These are phyloP conservation scores for Colletotrichum lindemuthianum DNA, from an alignment of 2,329 filamentous ascomycete species.

Conservation along the genomic window DNA sequence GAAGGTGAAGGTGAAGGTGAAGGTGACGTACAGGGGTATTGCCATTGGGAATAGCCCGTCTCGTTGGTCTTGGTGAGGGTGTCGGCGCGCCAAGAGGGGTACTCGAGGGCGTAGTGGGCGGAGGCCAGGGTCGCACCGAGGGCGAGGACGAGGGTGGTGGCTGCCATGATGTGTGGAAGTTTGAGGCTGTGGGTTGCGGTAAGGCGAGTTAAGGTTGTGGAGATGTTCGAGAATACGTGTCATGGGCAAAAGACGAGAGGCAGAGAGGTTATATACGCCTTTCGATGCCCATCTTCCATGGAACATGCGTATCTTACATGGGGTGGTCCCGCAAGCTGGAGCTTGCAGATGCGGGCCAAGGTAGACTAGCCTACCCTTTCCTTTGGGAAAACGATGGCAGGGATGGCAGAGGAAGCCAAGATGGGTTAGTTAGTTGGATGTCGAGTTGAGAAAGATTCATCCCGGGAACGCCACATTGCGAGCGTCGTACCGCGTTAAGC, in stretches of 20 bases:
- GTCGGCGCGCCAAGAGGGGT: constrained; percentile 60
- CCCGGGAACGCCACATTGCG: constrained; percentile 18
- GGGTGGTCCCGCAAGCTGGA: too few relatives aligned
- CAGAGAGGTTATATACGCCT: too few relatives aligned
- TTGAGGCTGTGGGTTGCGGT: not conserved
- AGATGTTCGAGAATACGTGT: too few relatives aligned
- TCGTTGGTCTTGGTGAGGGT: constrained; percentile 52
- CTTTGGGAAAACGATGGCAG: too few relatives aligned
- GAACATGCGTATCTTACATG: too few relatives aligned
- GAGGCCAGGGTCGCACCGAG: constrained; percentile 50
- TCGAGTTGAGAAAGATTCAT: not conserved
- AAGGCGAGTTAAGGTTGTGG: too few relatives aligned
- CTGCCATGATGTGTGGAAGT: constrained; percentile 42
- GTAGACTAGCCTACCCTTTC: too few relatives aligned
- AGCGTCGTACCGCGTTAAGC: not conserved
- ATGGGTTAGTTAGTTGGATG: too few relatives aligned
- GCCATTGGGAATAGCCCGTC: constrained; percentile 58
- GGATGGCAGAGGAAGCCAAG: too few relatives aligned
- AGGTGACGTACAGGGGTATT: constrained; percentile 59
- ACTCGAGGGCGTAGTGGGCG: constrained; percentile 60
- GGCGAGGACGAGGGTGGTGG: constrained; percentile 45
- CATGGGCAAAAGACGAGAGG: too few relatives aligned
- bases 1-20: not conserved
- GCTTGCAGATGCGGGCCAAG: too few relatives aligned
- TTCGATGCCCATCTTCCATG: too few relatives aligned